These are phyloP conservation scores for Colletotrichum brevisporum DNA, from an alignment of 2,329 filamentous ascomycete species.

Conservation along the genomic window DNA sequence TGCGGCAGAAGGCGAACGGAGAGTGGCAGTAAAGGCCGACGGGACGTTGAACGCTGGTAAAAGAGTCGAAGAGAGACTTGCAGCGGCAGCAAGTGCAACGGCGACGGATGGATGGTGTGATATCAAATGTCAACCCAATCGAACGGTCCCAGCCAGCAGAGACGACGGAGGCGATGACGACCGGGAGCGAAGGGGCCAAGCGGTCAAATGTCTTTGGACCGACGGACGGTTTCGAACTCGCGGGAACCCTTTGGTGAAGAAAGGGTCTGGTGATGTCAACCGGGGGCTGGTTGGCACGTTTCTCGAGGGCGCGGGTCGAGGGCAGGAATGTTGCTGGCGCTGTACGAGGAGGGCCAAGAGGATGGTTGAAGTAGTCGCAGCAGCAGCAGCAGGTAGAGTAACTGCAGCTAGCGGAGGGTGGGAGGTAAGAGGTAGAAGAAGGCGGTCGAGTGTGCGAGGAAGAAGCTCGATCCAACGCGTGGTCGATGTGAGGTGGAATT, in stretches of 20 bases:
- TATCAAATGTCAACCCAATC: constrained; percentile 26
- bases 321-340: neutral
- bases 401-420: neutral
- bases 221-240: constrained; percentile 10
- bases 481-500: neutral
- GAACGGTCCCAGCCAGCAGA: constrained; percentile 35
- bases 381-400: no score
- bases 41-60: neutral
- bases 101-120: constrained; percentile 15
- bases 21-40: constrained; percentile 17
- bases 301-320: constrained; percentile 6
- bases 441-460: neutral
- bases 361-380: no score
- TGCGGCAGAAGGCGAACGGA: constrained; percentile 1
- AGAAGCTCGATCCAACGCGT: constrained; percentile 20
- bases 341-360: neutral
- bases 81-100: constrained; percentile 7
- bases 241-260: constrained; percentile 6
- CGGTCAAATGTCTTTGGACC: constrained; percentile 19
- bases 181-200: constrained; percentile 5
- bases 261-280: constrained; percentile 37
- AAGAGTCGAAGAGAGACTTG: no score
- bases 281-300: constrained; percentile 28
- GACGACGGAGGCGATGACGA: constrained; percentile 14
- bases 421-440: constrained; percentile 20